Conservation (phyloP, 805 yeast species). For the Monosporozyma solicola region DNA sequence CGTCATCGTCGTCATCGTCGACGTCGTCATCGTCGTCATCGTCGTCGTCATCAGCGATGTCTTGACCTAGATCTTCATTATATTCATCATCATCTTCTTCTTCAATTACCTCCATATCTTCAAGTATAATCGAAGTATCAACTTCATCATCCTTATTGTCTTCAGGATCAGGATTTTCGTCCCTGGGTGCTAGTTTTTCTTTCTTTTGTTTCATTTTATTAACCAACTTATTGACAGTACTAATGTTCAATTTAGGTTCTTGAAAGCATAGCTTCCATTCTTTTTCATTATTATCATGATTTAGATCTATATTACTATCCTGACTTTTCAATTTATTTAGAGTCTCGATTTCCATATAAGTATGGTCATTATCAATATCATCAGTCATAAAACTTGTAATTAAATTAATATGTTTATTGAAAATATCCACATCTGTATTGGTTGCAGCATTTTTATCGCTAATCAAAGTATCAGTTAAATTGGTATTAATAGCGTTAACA, state of each 20-base stretch:
- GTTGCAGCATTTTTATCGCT: not conserved
- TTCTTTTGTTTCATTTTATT: not conserved
- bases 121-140: slow-evolving; percentile 8
- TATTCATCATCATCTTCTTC: slow-evolving; percentile 1
- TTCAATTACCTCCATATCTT: not conserved
- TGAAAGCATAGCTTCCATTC: slow-evolving; percentile 8
- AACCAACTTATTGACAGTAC: not conserved
- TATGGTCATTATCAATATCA: slow-evolving; percentile 55
- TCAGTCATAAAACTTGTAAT: slow-evolving; percentile 55
- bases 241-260: slow-evolving; percentile 2
- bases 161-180: not conserved
- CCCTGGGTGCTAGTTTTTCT: slow-evolving; percentile 10
- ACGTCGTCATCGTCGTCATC: slow-evolving; percentile 8
- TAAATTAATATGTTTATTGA: slow-evolving; percentile 42
- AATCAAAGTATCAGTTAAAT: slow-evolving; percentile 5
- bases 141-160: slow-evolving; percentile 17
- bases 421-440: slow-evolving; percentile 20
- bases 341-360: slow-evolving; percentile 50
- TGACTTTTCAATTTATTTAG: slow-evolving; percentile 20
- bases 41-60: slow-evolving; percentile 11
- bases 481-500: slow-evolving; percentile 41
- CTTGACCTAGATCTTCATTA: slow-evolving; percentile 15
- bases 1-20: slow-evolving; percentile 9
- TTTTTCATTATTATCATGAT: not conserved
- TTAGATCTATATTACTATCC: not conserved